phyloP scores from a whole-genome alignment of 495 filamentous ascomycete genomes.

The Xylaria sp. region DNA sequence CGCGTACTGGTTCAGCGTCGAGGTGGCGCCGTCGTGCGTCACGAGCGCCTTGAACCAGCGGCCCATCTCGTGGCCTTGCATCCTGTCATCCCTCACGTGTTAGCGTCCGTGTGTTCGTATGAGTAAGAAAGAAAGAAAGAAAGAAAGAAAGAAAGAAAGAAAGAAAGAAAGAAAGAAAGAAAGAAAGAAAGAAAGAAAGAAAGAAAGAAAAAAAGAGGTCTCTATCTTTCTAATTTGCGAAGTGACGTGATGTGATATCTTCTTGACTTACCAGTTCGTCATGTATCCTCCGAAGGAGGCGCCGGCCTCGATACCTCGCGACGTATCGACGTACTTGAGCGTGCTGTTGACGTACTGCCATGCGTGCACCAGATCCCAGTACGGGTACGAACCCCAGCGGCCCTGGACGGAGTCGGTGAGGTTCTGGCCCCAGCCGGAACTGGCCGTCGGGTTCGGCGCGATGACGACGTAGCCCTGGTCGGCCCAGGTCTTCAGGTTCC shows the following conservation, averaged over 20 bases:
- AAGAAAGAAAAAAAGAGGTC: no score
- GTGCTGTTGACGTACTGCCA: constrained; percentile 67
- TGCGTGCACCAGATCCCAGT: constrained; percentile 61
- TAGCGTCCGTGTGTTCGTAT: not conserved
- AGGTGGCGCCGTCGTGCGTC: constrained; percentile 78
- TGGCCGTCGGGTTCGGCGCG: constrained; percentile 74
- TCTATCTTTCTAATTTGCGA: not conserved
- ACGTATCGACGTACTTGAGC: constrained; percentile 69
- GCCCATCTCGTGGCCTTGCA: constrained; percentile 61
- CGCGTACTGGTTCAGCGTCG: constrained; percentile 65
- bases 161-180: no score
- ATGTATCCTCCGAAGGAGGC: constrained; percentile 77
- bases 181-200: no score
- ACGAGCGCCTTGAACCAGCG: constrained; percentile 76
- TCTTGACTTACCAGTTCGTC: constrained; percentile 41
- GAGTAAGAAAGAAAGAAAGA: no score
- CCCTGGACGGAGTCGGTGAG: constrained; percentile 71
- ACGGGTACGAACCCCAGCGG: constrained; percentile 60
- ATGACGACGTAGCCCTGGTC: constrained; percentile 79
- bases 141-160: no score
- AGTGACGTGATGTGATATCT: not conserved
- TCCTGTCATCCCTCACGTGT: constrained; percentile 45
- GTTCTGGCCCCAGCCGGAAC: constrained; percentile 72
- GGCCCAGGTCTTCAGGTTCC: constrained; percentile 78
- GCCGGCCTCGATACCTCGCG: constrained; percentile 68